A percentile compares a stretch with the other conserved stretches of the same genome.
Conservation (phyloP, 1,284 basidiomycete genomes). For the Ceratobasidium sp. region DNA sequence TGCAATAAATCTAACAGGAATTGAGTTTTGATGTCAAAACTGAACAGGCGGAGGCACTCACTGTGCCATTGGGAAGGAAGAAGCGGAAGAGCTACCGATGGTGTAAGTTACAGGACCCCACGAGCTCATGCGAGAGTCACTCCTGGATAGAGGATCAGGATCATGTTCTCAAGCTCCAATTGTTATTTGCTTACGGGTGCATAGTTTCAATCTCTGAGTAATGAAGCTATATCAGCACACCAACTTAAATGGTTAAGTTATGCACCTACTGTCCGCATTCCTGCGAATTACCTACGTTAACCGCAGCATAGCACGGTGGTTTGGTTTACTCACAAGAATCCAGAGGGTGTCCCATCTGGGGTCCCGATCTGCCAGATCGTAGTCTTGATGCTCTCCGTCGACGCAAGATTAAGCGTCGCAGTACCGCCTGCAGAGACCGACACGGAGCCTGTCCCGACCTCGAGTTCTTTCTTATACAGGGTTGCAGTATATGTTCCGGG, state of each 20-base stretch:
- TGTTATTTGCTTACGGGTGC: constrained; percentile 26
- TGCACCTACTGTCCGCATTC: constrained; percentile 34
- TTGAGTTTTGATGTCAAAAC: background rate
- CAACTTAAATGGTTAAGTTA: too few species aligned
- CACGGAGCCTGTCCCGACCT: constrained; percentile 58
- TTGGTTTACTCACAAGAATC: constrained; percentile 53
- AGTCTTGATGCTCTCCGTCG: constrained; percentile 44
- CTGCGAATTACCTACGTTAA: background rate
- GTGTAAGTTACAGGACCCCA: constrained; percentile 51
- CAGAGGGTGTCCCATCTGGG: constrained; percentile 60
- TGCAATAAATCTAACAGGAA: constrained; percentile 52
- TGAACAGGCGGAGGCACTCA: background rate
- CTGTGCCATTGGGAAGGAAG: constrained; percentile 56
- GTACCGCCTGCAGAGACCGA: constrained; percentile 58
- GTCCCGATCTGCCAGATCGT: constrained; percentile 61
- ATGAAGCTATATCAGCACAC: background rate
- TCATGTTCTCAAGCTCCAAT: background rate
- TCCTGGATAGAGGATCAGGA: background rate
- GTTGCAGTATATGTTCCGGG: constrained; percentile 62
- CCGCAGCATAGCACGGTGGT: too few species aligned
- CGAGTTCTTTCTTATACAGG: constrained; percentile 59
- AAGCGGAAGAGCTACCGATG: constrained; percentile 50
- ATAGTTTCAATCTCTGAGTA: constrained; percentile 33
- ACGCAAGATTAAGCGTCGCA: constrained; percentile 44
- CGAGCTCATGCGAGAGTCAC: constrained; percentile 30